A percentile compares a stretch with the other conserved stretches of the same genome.
phyloP scores from a whole-genome alignment of 306 rosid species.

The Geum urbanum region DNA sequence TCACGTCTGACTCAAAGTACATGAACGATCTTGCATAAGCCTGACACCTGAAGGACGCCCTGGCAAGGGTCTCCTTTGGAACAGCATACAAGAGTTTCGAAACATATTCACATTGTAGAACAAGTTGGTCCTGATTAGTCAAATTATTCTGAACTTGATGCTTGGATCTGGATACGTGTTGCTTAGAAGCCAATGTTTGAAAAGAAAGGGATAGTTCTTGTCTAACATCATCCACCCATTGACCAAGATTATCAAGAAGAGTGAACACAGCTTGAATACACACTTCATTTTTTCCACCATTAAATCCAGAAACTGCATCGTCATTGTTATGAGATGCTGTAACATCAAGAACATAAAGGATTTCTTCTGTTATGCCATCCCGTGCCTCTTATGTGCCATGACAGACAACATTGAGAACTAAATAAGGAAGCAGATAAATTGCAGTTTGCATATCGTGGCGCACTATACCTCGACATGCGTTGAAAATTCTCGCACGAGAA shows the following conservation, averaged over 20 bases:
- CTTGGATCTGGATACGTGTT: constrained; percentile 55
- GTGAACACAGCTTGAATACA: constrained; percentile 95
- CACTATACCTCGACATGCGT: constrained; percentile 88
- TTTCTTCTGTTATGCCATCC: constrained; percentile 75
- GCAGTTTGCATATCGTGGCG: constrained; percentile 96
- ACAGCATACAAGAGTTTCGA: constrained; percentile 77
- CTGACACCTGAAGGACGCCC: constrained; percentile 92
- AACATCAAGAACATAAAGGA: constrained; percentile 76
- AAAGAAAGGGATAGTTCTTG: constrained; percentile 65
- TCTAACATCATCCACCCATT: constrained; percentile 89
- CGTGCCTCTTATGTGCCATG: constrained; percentile 91
- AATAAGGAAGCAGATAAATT: constrained; percentile 80
- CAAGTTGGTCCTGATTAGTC: constrained; percentile 59
- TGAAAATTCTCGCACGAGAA: constrained; percentile 86
- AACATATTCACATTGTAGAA: constrained; percentile 74
- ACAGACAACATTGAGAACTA: constrained; percentile 88
- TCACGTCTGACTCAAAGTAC: constrained; percentile 84
- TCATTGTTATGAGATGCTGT: constrained; percentile 83
- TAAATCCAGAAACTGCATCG: constrained; percentile 58
- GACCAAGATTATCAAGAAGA: constrained; percentile 97
- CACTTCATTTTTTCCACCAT: constrained; percentile 86
- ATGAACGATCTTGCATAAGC: constrained; percentile 93
- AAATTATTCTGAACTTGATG: constrained; percentile 42
- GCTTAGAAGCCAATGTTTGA: constrained; percentile 55
- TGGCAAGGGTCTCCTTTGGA: constrained; percentile 83